Conservation (phyloP, 73 alveolate species). For the Paramecium octaurelia region DNA sequence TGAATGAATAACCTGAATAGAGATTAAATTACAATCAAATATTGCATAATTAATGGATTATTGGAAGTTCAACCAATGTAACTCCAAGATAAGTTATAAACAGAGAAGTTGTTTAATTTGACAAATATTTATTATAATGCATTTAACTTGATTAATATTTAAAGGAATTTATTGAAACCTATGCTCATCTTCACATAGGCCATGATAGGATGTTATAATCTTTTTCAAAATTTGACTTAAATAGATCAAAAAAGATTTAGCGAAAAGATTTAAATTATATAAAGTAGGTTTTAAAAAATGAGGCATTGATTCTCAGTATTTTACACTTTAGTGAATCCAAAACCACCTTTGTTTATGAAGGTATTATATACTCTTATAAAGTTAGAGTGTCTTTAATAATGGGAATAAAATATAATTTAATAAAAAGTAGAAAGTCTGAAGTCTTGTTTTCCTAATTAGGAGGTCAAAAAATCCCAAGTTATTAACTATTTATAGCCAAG, state of each 20-base stretch:
- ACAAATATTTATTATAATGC: not conserved
- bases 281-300: not conserved
- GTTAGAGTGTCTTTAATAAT: not conserved
- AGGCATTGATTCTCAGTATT: not conserved
- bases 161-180: not conserved
- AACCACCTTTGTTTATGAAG: not conserved
- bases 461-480: not conserved
- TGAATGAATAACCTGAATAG: not conserved
- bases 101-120: not conserved
- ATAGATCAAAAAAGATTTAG: not conserved
- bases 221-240: not conserved
- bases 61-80: not conserved
- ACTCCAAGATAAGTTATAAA: not conserved
- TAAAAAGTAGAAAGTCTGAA: not conserved
- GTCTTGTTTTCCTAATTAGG: not conserved
- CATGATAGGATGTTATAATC: not conserved
- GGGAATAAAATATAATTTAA: not conserved
- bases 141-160: not conserved
- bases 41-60: not conserved
- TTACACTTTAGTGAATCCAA: not conserved
- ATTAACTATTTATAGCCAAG: not conserved
- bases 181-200: not conserved
- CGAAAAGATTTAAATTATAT: not conserved
- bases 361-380: not conserved
- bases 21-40: not conserved